Percentiles rank a stretch among this genome's conserved stretches.
Conservation (phyloP, 1,284 basidiomycete genomes). For the Sporisorium scitamineum region DNA sequence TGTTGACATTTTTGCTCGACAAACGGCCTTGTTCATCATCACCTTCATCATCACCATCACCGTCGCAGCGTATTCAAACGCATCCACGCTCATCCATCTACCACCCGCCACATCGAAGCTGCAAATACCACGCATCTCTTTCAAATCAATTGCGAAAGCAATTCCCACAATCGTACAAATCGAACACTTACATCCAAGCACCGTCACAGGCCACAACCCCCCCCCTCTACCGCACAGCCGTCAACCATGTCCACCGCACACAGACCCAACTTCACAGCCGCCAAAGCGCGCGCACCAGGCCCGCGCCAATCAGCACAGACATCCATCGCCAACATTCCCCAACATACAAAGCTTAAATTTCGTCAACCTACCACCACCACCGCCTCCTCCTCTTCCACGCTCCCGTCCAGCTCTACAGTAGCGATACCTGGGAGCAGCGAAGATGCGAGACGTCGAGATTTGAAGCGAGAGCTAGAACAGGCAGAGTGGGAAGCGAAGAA, state of each 20-base stretch:
- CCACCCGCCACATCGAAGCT: background rate
- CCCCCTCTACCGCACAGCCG: no score
- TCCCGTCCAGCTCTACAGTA: constrained; percentile 4
- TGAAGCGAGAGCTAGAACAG: constrained; percentile 58
- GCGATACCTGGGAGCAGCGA: background rate
- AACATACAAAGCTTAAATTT: constrained; percentile 67
- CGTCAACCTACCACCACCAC: constrained; percentile 38
- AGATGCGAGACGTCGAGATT: constrained; percentile 29
- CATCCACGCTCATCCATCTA: background rate
- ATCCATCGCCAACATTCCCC: constrained; percentile 36
- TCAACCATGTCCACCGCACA: constrained; percentile 62
- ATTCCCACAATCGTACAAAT: no score
- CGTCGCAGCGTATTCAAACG: background rate
- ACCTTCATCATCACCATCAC: background rate
- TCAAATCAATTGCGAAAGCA: no score
- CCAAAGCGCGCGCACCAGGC: constrained; percentile 52
- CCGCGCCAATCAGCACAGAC: constrained; percentile 46
- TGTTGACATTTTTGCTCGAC: background rate
- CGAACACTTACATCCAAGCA: background rate
- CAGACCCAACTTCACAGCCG: constrained; percentile 66
- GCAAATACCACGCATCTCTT: no score
- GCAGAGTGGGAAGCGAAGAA: constrained; percentile 55
- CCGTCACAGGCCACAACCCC: background rate
- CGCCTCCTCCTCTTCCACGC: constrained; percentile 1
- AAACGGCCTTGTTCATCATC: background rate